A percentile compares a stretch with the other conserved stretches of the same genome.
phyloP scores from a whole-genome alignment of 805 yeast species.

The Maudiozyma bulderi region DNA sequence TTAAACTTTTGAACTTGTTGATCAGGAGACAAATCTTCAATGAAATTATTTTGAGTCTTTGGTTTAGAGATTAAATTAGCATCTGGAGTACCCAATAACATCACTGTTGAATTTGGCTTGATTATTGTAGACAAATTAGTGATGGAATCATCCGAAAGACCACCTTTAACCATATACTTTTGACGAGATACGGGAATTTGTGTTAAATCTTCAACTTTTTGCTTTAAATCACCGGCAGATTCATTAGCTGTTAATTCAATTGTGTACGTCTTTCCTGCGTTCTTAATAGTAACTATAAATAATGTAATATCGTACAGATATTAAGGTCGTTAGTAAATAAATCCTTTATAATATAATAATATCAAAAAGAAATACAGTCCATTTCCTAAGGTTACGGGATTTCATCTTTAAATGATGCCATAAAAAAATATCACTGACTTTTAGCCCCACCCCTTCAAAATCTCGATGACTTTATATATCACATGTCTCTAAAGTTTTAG shows the following conservation, averaged over 20 bases:
- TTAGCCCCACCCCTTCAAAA: too few relatives aligned
- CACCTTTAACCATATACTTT: constrained; percentile 83
- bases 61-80: constrained; percentile 45
- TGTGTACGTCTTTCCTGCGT: constrained; percentile 59
- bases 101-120: constrained; percentile 56
- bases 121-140: constrained; percentile 35
- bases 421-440: too few relatives aligned
- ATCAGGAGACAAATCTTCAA: constrained; percentile 53
- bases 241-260: constrained; percentile 26
- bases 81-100: constrained; percentile 91
- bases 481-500: too few relatives aligned
- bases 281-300: constrained; percentile 38
- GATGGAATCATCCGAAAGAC: constrained; percentile 61
- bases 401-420: too few relatives aligned
- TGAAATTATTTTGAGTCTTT: constrained; percentile 44
- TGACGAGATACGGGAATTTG: constrained; percentile 84
- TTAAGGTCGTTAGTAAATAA: background rate
- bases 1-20: constrained; percentile 30
- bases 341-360: background rate
- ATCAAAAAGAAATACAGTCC: too few relatives aligned
- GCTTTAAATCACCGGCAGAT: constrained; percentile 48
- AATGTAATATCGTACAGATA: background rate
- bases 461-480: too few relatives aligned
- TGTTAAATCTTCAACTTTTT: constrained; percentile 61
- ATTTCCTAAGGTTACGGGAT: too few relatives aligned